Evolutionary conservation across 2,329 filamentous ascomycete species (phyloP), one percentile per base, ranked within the genome.

Genomic region (Colletotrichum costaricense): DNA sequence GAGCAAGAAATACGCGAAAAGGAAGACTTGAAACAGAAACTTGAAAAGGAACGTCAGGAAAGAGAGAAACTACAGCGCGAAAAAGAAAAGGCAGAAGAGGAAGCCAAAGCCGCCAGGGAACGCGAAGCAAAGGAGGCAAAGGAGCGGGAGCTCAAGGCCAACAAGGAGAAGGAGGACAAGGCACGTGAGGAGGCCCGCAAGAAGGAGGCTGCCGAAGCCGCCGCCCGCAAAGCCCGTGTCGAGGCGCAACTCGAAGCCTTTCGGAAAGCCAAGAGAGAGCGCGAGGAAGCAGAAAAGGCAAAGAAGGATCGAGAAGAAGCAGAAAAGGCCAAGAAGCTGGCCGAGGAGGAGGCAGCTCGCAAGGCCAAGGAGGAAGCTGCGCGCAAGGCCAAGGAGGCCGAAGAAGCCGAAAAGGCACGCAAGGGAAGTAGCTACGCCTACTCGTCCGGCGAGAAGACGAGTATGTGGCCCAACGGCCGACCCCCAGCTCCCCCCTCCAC

Each of bases 391-490:
- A 83, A 81, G 42, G 79, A 77, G 26, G 75, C 78, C 42, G 77
- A 79, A 75, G 74, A 77, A 74, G 73, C 78, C 63, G 72, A 66
- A 38, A 80, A 77, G 59, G 70, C 77, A 57, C 84, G 87, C 74
- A 85, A 86, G 74, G 82, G 84, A 54, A 87, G 85, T 76, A 86
- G 87, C n/a, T 92, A 93, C 78, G 90, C 91, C 70, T 92, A 85
- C 82, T 90, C 88, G 67, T 88, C 90, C 26, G 92, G 92, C 63
- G 92, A 94, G 81, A 91, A 88, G 82, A 92, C 88, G 63, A 93
- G 91, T 81, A 91, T 91, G 76, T 94, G 93, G 89, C 92, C 92
- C 6, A 90, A 88, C 78, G 91, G 88, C 76, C 88, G 86, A 75
- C 91, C 87, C 68, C 86, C 81, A 54, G 80, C 81, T 46, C 77